Base-by-base conservation (phyloP, 768 basidiomycete species). In the Mycena galopus region DNA sequence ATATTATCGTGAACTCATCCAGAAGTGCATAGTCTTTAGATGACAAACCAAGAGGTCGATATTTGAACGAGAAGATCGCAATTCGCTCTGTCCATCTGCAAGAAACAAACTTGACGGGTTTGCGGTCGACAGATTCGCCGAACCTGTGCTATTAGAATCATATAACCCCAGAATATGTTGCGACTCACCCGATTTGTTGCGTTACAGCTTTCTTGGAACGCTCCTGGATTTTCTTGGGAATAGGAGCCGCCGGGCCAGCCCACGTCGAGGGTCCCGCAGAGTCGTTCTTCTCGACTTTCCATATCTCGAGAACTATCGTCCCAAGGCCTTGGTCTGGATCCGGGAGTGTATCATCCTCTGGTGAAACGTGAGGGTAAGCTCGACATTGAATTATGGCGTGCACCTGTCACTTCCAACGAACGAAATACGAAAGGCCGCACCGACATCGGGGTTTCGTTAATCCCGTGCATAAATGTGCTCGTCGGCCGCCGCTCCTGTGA, bases 161-260 rank as follows among this genome's bases (percentile, higher is more conserved):
- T 42, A 32, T 32, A 58, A 25, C 3, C 19, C 37, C 6, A 37
- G 19, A 16, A 23, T 42, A 16, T 25, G 5, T 21, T 51, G 7
- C 25, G 14, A 71, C 73, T 55, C 66, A 81, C 79, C 71, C 66
- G 17, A 81, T 66, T 71, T 75, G 73, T 69, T 79, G 80, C n/a
- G 61, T 57, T 12, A 76, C 50, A 2, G 71, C 69, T 50, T 79
- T 79, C 67, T 79, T 79, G 11, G 77, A 65, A 6, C 78, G 76
- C 64, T 80, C 79, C 42, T 79, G 78, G 4, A 79, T 67, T 58
- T 76, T 77, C 47, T 63, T 64, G 2, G 65, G 55, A 8, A 56
- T 25, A 19, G 66, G 72, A 39, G 58, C 50, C 1, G 61, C 30
- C 53, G 55, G 25, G 32, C 33, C 58, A 8, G 58, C 6, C 69